These are phyloP conservation scores for Letharia lupina DNA, from an alignment of 495 filamentous ascomycete species.

Conservation along the genomic window DNA sequence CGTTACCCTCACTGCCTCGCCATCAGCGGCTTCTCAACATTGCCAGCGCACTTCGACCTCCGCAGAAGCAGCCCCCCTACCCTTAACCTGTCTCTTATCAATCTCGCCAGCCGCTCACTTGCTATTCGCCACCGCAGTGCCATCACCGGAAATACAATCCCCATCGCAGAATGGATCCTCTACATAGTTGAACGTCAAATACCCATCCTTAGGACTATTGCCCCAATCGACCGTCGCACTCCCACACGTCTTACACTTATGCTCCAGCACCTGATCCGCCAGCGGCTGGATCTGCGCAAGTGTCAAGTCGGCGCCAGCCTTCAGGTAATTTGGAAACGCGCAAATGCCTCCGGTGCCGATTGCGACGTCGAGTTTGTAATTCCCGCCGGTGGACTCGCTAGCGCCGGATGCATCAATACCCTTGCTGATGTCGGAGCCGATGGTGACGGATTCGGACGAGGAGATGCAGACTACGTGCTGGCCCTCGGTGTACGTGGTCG, in stretches of 20 bases:
- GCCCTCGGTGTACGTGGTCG: constrained; percentile 9
- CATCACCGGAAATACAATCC: neutral
- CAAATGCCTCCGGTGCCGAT: neutral
- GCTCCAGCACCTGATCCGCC: neutral
- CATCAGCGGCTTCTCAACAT: neutral
- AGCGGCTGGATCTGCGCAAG: neutral
- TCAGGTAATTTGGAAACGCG: neutral
- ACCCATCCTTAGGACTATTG: neutral
- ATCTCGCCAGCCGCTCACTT: neutral
- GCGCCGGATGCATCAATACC: neutral
- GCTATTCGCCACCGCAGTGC: neutral
- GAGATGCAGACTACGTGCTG: constrained; percentile 17
- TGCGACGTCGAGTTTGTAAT: neutral
- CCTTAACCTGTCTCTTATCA: neutral
- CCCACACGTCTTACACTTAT: neutral
- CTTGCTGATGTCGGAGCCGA: neutral
- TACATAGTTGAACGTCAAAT: neutral
- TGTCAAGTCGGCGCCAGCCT: neutral
- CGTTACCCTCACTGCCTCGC: neutral
- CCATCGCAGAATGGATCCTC: neutral
- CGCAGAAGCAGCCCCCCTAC: neutral
- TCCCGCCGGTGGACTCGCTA: neutral
- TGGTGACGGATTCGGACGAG: constrained; percentile 1
- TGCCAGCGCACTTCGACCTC: neutral
- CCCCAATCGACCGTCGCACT: neutral